These are phyloP conservation scores for Russula olivacea DNA, from an alignment of 768 basidiomycete genomes.

Conservation along the genomic window DNA sequence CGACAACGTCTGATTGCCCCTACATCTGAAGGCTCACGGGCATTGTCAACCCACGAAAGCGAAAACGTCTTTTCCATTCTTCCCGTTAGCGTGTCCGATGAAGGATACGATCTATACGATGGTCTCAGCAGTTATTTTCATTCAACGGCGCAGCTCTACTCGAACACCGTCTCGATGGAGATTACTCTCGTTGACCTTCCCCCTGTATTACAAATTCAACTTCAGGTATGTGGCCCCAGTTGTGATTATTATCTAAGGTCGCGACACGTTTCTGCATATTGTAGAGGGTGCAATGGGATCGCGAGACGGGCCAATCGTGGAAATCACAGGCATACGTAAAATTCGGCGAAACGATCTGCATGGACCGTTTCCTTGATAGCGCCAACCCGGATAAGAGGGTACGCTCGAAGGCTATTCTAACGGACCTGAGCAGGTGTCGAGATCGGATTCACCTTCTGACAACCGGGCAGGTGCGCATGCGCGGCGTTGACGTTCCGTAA, in stretches of 20 bases:
- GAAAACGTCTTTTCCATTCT: conserved; percentile 92
- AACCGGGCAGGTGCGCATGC: conserved; percentile 57
- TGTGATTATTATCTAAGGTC: not conserved
- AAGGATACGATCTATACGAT: conserved; percentile 89
- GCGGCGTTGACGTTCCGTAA: not conserved
- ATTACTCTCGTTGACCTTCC: conserved; percentile 81
- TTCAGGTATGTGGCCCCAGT: conserved; percentile 57
- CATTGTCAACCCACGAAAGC: conserved; percentile 67
- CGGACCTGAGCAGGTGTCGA: conserved; percentile 55
- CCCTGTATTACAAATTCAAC: conserved; percentile 87
- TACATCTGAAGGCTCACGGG: conserved; percentile 37
- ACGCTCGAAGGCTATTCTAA: conserved; percentile 63
- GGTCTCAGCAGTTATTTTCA: conserved; percentile 89
- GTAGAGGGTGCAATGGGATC: conserved; percentile 91
- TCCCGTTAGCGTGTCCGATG: conserved; percentile 87
- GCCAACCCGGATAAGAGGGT: conserved; percentile 66
- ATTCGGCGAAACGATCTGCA: conserved; percentile 77
- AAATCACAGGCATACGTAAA: conserved; percentile 96
- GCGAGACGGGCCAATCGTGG: conserved; percentile 83
- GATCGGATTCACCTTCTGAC: conserved; percentile 63
- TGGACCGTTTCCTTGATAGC: conserved; percentile 88
- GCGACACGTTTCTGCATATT: not conserved
- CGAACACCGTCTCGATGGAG: conserved; percentile 82
- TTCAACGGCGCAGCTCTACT: conserved; percentile 81
- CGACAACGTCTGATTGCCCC: conserved; percentile 49